Base-by-base conservation (phyloP, 225 moss, liverwort and hornwort genomes). In the Ulota crispa region DNA sequence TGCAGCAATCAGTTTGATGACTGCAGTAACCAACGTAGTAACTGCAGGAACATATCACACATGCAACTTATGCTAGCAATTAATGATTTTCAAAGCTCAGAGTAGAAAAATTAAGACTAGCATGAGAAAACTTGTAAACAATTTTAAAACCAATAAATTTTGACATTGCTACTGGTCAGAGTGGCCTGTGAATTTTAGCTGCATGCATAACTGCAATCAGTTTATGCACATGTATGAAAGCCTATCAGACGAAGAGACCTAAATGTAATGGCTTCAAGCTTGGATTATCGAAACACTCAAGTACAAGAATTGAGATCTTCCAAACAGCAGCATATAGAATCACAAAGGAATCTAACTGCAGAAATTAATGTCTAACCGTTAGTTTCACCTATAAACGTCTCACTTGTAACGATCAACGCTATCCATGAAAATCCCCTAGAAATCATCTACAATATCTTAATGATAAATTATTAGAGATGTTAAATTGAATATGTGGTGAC, bases 161-260 rank as follows among this genome's bases (percentile, higher is more conserved):
- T 0, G 68, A 10, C n/a, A 4, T 71, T 26, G 19, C 71, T 50
- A 6, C 5, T 61, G 61, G 21, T 53, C 32, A 21, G 47, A 47
- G 70, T 70, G 47, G 70, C 5, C 30, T 50, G 68, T 27, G 16
- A 69, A 43, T 69, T 27, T 18, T 69, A 27, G 45, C 43, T 41
- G 56, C 16, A 42, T 39, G 34, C 68, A 10, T 68, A 75, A 75
- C 75, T 75, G 75, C 75, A 75, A 34, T 73, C 59, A 82, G 12
- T 16, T 16, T n/a, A 24, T 32, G 56, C 30, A 56, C 31, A 64
- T 24, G 7, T 43, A 45, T 8, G n/a, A 42, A 74, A 43, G 45
- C 24, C 30, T 8, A 56, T 42, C 55, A 27, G 9, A 41, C 63
- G 66, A 53, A 13, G 37, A 72, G 64, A 21, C 39, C 50, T 28